A percentile compares a stretch with the other conserved stretches of the same genome.
Conservation (phyloP, 768 basidiomycete genomes). For the Mycena venus region DNA sequence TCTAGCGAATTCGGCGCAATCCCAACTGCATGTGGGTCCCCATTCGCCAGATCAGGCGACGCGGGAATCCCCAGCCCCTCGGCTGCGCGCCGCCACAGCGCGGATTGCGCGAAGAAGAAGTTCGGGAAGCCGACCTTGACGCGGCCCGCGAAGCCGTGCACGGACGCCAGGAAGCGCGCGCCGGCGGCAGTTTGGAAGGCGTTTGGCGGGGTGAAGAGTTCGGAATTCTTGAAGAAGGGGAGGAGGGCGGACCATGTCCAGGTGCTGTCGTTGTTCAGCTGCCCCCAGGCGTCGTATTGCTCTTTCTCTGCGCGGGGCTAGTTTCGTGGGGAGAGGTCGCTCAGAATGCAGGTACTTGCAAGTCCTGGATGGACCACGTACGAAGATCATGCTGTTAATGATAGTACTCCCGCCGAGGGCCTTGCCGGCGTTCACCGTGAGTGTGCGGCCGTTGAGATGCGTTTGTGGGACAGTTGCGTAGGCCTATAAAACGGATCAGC, state of each 20-base stretch:
- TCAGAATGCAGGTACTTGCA: not conserved
- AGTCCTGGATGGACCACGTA: constrained; percentile 23
- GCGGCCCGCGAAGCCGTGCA: constrained; percentile 45
- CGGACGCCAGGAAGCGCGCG: constrained; percentile 36
- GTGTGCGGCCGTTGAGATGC: constrained; percentile 51
- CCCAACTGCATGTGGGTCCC: constrained; percentile 44
- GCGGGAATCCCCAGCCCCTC: constrained; percentile 37
- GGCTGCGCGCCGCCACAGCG: constrained; percentile 43
- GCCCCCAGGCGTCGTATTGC: constrained; percentile 52
- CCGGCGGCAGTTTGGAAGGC: constrained; percentile 42
- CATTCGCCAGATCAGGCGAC: constrained; percentile 43
- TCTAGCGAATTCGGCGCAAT: constrained; percentile 47
- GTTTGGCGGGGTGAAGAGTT: constrained; percentile 67
- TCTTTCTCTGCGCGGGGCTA: constrained; percentile 49
- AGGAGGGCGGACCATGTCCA: constrained; percentile 59
- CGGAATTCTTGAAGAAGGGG: constrained; percentile 63
- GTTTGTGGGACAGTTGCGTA: constrained; percentile 61
- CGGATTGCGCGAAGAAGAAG: constrained; percentile 45
- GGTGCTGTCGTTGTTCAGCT: constrained; percentile 42
- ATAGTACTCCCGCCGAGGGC: constrained; percentile 73
- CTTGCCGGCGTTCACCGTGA: constrained; percentile 55
- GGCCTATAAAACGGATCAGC: constrained; percentile 33
- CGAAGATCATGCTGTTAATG: constrained; percentile 63
- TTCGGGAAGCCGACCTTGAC: constrained; percentile 52
- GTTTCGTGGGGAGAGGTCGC: not conserved